Percentiles rank a stretch among this genome's conserved stretches.
Conservation (phyloP, 345 rosid genomes). For the Camelina hispida region DNA sequence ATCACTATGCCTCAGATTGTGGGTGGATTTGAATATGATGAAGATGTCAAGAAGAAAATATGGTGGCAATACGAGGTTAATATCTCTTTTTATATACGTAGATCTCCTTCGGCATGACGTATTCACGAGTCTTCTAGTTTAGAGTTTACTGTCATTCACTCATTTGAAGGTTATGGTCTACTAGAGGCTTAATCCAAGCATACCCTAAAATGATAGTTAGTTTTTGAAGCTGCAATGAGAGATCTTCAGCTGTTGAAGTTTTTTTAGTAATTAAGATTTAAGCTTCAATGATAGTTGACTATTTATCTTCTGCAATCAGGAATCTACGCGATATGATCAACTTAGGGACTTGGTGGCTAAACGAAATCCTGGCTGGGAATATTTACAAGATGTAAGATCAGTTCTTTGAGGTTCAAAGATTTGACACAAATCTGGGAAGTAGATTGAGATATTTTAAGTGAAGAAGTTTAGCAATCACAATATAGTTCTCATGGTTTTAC, state of each 20-base stretch:
- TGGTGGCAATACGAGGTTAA: slow-evolving; percentile 94
- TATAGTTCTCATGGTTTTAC: slow-evolving; percentile 38
- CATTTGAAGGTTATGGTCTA: slow-evolving; percentile 23
- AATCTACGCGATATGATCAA: slow-evolving; percentile 88
- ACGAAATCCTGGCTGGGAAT: slow-evolving; percentile 91
- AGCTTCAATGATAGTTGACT: slow-evolving; percentile 12
- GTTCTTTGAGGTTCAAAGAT: background rate
- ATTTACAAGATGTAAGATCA: slow-evolving; percentile 79
- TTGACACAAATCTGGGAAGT: background rate
- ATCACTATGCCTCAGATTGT: slow-evolving; percentile 81
- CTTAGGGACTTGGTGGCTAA: slow-evolving; percentile 81
- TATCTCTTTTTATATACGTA: slow-evolving; percentile 14
- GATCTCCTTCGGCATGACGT: slow-evolving; percentile 17
- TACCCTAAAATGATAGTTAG: background rate
- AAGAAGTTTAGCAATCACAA: slow-evolving; percentile 23
- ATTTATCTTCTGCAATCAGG: slow-evolving; percentile 53
- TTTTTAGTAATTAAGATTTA: slow-evolving; percentile 6
- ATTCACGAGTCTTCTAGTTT: slow-evolving; percentile 7
- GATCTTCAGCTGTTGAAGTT: background rate
- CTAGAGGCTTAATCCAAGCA: slow-evolving; percentile 17
- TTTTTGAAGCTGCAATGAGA: too few relatives aligned
- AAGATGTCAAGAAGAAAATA: slow-evolving; percentile 79
- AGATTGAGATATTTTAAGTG: background rate
- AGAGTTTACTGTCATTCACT: slow-evolving; percentile 5
- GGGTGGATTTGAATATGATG: slow-evolving; percentile 87